Conservation (phyloP, 176 grass and related monocot species). For the Echinochloa phyllopogon region DNA sequence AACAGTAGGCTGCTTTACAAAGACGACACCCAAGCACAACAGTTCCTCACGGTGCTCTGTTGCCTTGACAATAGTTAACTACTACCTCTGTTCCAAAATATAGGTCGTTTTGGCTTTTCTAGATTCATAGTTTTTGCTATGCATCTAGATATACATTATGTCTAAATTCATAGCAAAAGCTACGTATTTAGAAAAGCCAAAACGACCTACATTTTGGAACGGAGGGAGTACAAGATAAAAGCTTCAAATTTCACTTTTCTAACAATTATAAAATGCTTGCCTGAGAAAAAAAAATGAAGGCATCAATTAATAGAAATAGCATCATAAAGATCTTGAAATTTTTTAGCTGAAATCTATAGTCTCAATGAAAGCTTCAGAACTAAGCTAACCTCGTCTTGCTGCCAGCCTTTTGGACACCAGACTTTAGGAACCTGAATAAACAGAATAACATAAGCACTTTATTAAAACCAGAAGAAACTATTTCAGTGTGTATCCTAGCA, state of each 20-base stretch:
- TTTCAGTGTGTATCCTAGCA: neutral
- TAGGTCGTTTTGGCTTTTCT: too few relatives aligned
- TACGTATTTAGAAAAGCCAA: too few relatives aligned
- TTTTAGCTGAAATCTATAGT: neutral
- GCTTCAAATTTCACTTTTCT: conserved; percentile 8
- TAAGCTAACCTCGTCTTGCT: conserved; percentile 65
- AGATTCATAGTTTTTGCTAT: too few relatives aligned
- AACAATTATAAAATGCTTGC: neutral
- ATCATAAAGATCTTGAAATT: neutral
- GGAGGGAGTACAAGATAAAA: neutral
- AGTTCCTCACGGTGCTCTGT: neutral
- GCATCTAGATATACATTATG: too few relatives aligned
- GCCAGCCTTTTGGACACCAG: conserved; percentile 79
- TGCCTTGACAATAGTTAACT: conserved; percentile 13
- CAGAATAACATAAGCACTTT: conserved; percentile 6
- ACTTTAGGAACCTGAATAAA: conserved; percentile 76
- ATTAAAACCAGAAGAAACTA: neutral
- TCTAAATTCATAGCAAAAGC: too few relatives aligned
- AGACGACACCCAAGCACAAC: neutral
- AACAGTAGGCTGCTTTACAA: neutral
- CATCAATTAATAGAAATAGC: conserved; percentile 19
- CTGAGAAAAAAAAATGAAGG: neutral
- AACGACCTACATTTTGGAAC: too few relatives aligned
- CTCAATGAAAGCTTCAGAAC: conserved; percentile 18
- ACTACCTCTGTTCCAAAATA: too few relatives aligned